Evolutionary conservation across 2,329 filamentous ascomycete species (phyloP).

Genomic region (Penicillium sclerotigenum): DNA sequence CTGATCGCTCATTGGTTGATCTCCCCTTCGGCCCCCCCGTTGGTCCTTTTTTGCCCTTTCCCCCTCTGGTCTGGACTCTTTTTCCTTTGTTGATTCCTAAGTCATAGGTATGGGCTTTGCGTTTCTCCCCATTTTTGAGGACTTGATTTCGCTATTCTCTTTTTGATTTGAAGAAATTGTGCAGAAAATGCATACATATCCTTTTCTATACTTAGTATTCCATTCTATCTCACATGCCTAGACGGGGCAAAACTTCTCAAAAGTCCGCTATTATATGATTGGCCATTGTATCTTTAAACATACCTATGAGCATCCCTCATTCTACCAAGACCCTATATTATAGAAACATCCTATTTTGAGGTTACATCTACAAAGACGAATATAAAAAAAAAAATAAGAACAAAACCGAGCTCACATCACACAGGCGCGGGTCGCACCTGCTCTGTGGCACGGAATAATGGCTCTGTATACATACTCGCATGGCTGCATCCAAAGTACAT

Average conservation of each 20-base stretch:
- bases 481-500: background rate
- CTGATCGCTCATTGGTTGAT: background rate
- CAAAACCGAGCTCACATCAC: background rate
- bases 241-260: background rate
- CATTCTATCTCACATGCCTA: constrained; percentile 2
- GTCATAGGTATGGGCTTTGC: too few species aligned
- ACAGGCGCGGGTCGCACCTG: constrained; percentile 5
- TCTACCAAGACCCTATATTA: background rate
- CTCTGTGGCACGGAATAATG: background rate
- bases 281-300: background rate
- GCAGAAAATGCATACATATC: background rate
- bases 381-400: background rate
- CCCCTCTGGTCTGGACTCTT: constrained; percentile 7
- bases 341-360: background rate
- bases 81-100: background rate
- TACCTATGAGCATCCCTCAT: background rate
- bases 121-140: background rate
- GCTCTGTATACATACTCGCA: constrained; percentile 1
- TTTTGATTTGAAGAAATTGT: background rate
- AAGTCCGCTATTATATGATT: background rate
- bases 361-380: background rate
- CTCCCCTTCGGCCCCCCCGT: background rate
- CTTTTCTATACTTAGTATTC: background rate
- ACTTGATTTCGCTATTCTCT: background rate
- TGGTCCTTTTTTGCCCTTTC: constrained; percentile 2